Base-by-base conservation (phyloP, 2,329 filamentous ascomycete species). In the Aspergillus sp. region DNA sequence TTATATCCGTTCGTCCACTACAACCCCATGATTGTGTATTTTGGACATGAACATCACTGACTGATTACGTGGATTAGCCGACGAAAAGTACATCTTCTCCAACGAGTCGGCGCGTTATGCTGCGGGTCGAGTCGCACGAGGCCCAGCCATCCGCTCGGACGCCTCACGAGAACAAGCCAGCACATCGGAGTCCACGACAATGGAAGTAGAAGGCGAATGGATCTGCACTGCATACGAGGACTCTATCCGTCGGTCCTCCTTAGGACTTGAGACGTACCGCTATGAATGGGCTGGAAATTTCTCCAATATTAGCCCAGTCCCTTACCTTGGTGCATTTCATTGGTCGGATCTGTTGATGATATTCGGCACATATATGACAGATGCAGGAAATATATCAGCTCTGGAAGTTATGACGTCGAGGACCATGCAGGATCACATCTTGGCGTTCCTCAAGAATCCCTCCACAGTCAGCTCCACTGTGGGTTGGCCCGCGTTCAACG, bases 281-380 rank as follows among this genome's bases (percentile, higher is more conserved):
- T 80, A 78, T 64, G 67, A 73, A 45, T 79, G 78, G 62, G 71
- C 72, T 2, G 78, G 78, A 4, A 52, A 38, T 8, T 80, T 78
- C 64, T 67, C 75, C 19, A 80, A 81, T 60, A 72, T 80, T 38
- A 70, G 72, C 15, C 74, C 74, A 0, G 67, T 67, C 25, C 60
- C 69, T 1, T 81, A 78, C 76, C 70, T 80, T 47, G 78, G 79
- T 10, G 78, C 78, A 1, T 81, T 77, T 53, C 79, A 81, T 59
- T 71, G 69, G 43, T 67, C 68, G 5, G 68, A 70, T 51, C 55
- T 69, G 5, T 43, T 65, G 3, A 66, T 69, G 59, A 63, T 66
- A 23, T 69, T 69, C 25, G 68, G 66, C 15, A 63, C 62, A 5
- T 63, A 66, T 39, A 49, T 60, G 15, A 47, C 64, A 21, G 57